Base-by-base conservation (phyloP, 495 filamentous ascomycete species). In the Hypoxylon perforatum region DNA sequence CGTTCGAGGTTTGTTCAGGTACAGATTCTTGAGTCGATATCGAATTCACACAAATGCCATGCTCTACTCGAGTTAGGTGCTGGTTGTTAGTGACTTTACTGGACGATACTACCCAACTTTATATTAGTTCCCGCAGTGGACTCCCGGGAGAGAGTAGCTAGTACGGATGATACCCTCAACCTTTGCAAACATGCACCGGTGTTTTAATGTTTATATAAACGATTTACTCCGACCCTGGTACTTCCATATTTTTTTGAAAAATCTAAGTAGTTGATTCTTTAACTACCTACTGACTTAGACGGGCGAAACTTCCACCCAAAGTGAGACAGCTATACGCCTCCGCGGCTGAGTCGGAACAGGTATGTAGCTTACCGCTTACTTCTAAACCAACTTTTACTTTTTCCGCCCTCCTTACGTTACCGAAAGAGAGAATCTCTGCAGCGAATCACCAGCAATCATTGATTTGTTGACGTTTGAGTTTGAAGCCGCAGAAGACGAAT, bases 111-210 rank as follows among this genome's bases (percentile, higher is more conserved):
- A n/a, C 10, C 10, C 15, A 33, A n/a, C n/a, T 8, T 28, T 57
- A 64, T 61, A 21, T 51, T 66, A 52, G 63, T 60, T 66, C 63
- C 63, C 63, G 63, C 50, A 39, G 56, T 56, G 56, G 56, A 50
- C 48, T 53, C 39, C n/a, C 12, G 19, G 19, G 23, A 53, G 28
- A 49, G 54, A 53, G 36, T 35, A 48, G 25, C 25, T 28, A 28
- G 25, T 28, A 22, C 49, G 22, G 12, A 59, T 44, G 62, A 52
- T 46, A 58, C 55, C 41, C 15, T 4, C 8, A 17, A 30, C 38
- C 21, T 54, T 36, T 23, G 1, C 25, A 45, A 36, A 19, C 38
- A 38, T 46, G 23, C 15, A 61, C 39, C 8, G 0, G 46, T 61
- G 44, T 23, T 58, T 58, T 48, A 28, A 30, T 21, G 30, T 58